phyloP scores from a whole-genome alignment of 2,329 filamentous ascomycete species.

The Diplocarpon mali region DNA sequence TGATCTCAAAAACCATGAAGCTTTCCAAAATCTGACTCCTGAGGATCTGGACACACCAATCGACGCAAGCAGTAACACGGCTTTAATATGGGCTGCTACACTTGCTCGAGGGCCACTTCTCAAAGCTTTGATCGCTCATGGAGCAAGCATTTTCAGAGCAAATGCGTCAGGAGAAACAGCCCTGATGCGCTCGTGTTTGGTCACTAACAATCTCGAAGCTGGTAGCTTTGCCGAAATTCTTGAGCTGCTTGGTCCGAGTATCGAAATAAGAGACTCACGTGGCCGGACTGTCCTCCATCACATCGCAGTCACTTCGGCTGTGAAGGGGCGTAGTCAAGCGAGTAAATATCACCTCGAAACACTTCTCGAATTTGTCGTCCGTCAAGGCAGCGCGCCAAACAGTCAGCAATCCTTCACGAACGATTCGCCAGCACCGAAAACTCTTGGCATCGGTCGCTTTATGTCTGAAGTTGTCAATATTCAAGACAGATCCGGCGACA shows the following conservation, averaged over 20 bases:
- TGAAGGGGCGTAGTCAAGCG: conserved; percentile 83
- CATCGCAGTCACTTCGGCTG: conserved; percentile 89
- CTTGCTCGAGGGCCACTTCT: conserved; percentile 76
- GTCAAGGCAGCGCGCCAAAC: conserved; percentile 59
- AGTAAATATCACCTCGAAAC: conserved; percentile 95
- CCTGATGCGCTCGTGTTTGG: conserved; percentile 81
- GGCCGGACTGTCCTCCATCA: conserved; percentile 90
- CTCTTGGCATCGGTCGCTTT: conserved; percentile 79
- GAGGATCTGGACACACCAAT: conserved; percentile 86
- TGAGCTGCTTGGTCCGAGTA: conserved; percentile 78
- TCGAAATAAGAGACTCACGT: conserved; percentile 81
- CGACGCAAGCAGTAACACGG: conserved; percentile 79
- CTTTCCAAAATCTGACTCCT: conserved; percentile 63
- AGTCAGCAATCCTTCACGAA: conserved; percentile 34
- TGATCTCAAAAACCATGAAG: conserved; percentile 64
- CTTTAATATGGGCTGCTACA: conserved; percentile 92
- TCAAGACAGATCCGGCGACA: conserved; percentile 88
- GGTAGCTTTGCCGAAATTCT: conserved; percentile 83
- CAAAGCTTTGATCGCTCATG: conserved; percentile 68
- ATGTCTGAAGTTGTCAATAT: conserved; percentile 97
- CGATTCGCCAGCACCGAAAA: conserved; percentile 14
- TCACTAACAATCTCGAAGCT: conserved; percentile 89
- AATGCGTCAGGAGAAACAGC: conserved; percentile 88
- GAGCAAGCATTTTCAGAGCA: conserved; percentile 77
- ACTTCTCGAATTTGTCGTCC: conserved; percentile 85